A percentile compares a stretch with the other conserved stretches of the same genome.
phyloP scores from a whole-genome alignment of 192 early-diverging fungal species.

The Coemansia sp. region DNA sequence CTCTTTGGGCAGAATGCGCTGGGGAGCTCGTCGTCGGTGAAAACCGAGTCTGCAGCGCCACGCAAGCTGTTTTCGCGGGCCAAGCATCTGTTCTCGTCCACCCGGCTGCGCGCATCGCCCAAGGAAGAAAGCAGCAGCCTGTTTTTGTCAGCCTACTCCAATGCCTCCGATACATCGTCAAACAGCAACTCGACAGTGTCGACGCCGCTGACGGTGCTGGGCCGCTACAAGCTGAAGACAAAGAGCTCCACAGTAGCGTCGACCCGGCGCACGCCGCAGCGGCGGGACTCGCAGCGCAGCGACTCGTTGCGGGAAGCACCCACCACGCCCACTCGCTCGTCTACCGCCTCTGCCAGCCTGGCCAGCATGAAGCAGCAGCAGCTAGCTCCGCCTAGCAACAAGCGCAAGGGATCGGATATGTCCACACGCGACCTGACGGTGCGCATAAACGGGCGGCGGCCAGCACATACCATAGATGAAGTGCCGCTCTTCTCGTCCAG shows the following conservation, averaged over 20 bases:
- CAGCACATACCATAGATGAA: slow-evolving; percentile 40
- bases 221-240: slow-evolving; percentile 51
- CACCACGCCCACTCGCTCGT: not conserved
- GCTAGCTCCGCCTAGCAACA: slow-evolving; percentile 7
- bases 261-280: slow-evolving; percentile 32
- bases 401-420: slow-evolving; percentile 23
- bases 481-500: slow-evolving; percentile 30
- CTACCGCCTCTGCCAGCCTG: too few species aligned
- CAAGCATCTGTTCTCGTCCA: slow-evolving; percentile 48
- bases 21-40: slow-evolving; percentile 44
- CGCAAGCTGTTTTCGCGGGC: slow-evolving; percentile 51
- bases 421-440: slow-evolving; percentile 3
- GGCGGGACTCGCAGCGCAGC: slow-evolving; percentile 8
- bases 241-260: slow-evolving; percentile 37
- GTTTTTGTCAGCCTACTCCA: slow-evolving; percentile 45
- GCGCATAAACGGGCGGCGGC: not conserved
- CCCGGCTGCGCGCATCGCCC: slow-evolving; percentile 12
- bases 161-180: slow-evolving; percentile 30
- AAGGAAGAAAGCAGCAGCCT: slow-evolving; percentile 17
- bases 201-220: slow-evolving; percentile 43
- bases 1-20: slow-evolving; percentile 52
- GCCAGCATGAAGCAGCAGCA: not conserved
- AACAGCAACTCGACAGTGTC: slow-evolving; percentile 45
- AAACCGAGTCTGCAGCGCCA: slow-evolving; percentile 41
- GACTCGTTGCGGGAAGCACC: not conserved